Base-by-base conservation (phyloP, 208 protist species). In the Porcisia hertigi region DNA sequence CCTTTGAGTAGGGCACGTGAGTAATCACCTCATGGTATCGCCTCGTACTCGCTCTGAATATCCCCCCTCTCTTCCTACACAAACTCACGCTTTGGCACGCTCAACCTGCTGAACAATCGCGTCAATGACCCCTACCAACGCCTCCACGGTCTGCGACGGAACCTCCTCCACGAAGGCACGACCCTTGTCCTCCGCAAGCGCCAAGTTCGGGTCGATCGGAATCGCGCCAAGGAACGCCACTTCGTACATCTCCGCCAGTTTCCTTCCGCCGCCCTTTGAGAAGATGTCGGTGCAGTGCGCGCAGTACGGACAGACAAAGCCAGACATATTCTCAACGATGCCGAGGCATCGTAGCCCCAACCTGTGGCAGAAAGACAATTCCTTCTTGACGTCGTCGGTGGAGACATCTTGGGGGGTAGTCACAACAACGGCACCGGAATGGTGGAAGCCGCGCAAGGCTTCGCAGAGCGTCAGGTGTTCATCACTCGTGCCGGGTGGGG, bases 301-400 rank as follows among this genome's bases (percentile, higher is more conserved):
- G 66, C 96, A 98, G 83, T 97, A 91, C 1, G 96, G 96, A 83
- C 96, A 98, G 45, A 95, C 94, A 67, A 97, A 97, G 45, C 95
- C 94, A 1, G 87, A 94, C 96, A 98, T 98, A 81, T 98, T 98
- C 83, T 98, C 94, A 34, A 98, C 93, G 58, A 98, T 83, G 49
- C 96, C 96, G 25, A 97, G 86, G 69, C 96, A 94, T 5, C 90
- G 90, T 52, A 98, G 69, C n/a, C 81, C 83, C 39, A 96, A 76
- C 69, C 93, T 94, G 76, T 94, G 80, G 73, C 96, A 98, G 71
- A 98, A 94, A 8, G 88, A 96, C 0, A 98, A 84, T 73, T 98
- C 94, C 81, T 98, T 98, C 78, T 94, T 90, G 23, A 98, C 96
- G 83, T 97, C 96, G 73, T 94, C 91, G 36, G 88, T 94, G 20